A percentile compares a stretch with the other conserved stretches of the same genome.
Conservation (phyloP, 768 basidiomycete genomes). For the Plicaturopsis crispa region DNA sequence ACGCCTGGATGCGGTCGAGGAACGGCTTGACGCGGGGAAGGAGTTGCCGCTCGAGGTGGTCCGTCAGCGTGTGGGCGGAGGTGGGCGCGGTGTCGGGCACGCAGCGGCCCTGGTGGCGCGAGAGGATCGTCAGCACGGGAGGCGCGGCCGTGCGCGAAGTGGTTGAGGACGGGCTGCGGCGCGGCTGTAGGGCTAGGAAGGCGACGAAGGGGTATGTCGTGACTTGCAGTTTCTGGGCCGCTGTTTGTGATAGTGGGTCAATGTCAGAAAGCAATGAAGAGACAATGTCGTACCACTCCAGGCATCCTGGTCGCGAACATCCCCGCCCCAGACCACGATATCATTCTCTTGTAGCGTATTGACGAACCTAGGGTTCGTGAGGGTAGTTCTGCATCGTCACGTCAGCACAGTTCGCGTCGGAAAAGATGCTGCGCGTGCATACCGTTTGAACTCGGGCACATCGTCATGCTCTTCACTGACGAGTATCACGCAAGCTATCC, state of each 20-base stretch:
- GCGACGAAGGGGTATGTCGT: conserved; percentile 93
- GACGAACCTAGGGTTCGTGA: conserved; percentile 69
- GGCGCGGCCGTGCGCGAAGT: conserved; percentile 18
- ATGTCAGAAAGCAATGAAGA: neutral
- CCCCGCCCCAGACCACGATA: conserved; percentile 88
- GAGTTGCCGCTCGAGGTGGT: conserved; percentile 64
- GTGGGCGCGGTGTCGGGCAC: conserved; percentile 46
- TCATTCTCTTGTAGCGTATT: conserved; percentile 63
- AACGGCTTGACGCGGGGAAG: conserved; percentile 78
- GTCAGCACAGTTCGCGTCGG: no score
- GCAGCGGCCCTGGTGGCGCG: conserved; percentile 71
- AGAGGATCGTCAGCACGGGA: conserved; percentile 71
- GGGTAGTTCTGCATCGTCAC: conserved; percentile 47
- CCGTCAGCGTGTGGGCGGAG: conserved; percentile 50
- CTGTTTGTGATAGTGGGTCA: conserved; percentile 22
- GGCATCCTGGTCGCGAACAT: conserved; percentile 75
- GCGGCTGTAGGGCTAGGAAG: conserved; percentile 83
- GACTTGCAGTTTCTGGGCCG: conserved; percentile 67
- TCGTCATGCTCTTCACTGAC: conserved; percentile 91
- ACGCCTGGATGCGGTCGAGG: conserved; percentile 52
- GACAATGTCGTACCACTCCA: conserved; percentile 51
- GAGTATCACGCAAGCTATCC: conserved; percentile 74
- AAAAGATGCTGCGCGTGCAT: no score
- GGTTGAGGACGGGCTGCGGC: conserved; percentile 32
- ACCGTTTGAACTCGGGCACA: conserved; percentile 82